phyloP scores from a whole-genome alignment of 2,329 filamentous ascomycete genomes.

The Sporothrix pallida region DNA sequence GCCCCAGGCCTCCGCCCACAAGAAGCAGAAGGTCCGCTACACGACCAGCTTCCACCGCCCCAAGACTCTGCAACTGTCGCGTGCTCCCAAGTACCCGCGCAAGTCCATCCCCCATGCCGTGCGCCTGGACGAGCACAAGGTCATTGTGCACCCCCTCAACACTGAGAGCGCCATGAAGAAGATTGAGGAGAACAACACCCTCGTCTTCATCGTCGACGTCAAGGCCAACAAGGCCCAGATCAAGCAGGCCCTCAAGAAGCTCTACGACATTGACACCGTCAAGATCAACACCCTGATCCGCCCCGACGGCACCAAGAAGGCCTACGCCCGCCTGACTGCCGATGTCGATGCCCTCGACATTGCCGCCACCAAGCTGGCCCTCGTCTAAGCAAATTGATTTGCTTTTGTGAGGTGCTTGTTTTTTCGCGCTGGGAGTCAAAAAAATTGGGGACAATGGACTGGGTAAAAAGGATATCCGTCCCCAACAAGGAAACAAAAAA shows the following conservation, averaged over 20 bases:
- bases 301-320: slow-evolving; percentile 98
- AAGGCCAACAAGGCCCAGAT: slow-evolving; percentile 99
- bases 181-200: slow-evolving; percentile 99
- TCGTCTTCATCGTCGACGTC: slow-evolving; percentile 95
- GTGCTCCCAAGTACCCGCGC: slow-evolving; percentile 93
- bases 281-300: slow-evolving; percentile 99
- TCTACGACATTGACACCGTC: slow-evolving; percentile 96
- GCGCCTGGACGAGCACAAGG: slow-evolving; percentile 95
- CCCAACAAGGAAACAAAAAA: slow-evolving; percentile 8
- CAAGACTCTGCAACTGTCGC: slow-evolving; percentile 92
- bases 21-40: slow-evolving; percentile 89
- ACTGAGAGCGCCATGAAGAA: slow-evolving; percentile 99
- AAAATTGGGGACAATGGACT: background rate
- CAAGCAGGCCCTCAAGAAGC: slow-evolving; percentile 97
- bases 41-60: slow-evolving; percentile 96
- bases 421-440: slow-evolving; percentile 25
- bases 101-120: slow-evolving; percentile 89
- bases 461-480: background rate
- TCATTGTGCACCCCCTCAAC: slow-evolving; percentile 98
- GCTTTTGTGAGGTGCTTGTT: slow-evolving; percentile 9
- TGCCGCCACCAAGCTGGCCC: slow-evolving; percentile 96
- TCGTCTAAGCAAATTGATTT: slow-evolving; percentile 71
- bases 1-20: slow-evolving; percentile 65
- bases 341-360: slow-evolving; percentile 99
- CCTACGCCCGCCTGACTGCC: slow-evolving; percentile 90